Percentiles rank a stretch among this genome's conserved stretches.
Conservation (phyloP, 176 grass and related monocot species). For the Avena sativa region DNA sequence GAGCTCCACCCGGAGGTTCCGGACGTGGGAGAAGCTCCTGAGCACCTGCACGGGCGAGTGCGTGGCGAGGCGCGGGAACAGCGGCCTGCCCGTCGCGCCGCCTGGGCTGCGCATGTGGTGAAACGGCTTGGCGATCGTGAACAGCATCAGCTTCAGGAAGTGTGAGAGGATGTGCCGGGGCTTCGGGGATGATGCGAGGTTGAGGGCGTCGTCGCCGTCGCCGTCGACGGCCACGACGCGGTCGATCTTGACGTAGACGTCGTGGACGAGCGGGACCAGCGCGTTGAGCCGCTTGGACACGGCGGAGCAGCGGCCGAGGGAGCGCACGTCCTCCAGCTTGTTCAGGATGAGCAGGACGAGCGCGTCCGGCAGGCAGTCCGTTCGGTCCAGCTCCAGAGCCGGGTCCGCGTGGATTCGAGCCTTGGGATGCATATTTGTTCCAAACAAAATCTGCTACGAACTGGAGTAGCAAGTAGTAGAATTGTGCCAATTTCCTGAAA, state of each 20-base stretch:
- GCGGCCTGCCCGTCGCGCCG: conserved; percentile 26
- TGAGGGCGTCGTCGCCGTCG: conserved; percentile 59
- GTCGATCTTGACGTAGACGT: conserved; percentile 81
- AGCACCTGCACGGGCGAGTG: conserved; percentile 84
- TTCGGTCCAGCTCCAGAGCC: conserved; percentile 54
- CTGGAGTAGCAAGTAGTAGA: too few species aligned
- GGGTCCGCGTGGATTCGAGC: conserved; percentile 62
- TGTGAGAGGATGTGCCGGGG: conserved; percentile 61
- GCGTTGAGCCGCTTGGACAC: conserved; percentile 75
- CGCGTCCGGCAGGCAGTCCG: conserved; percentile 72
- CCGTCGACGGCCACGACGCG: conserved; percentile 65
- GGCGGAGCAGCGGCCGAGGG: conserved; percentile 73
- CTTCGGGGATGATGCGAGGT: conserved; percentile 43
- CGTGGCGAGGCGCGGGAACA: conserved; percentile 62
- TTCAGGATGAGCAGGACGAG: conserved; percentile 78
- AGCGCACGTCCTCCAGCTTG: conserved; percentile 75
- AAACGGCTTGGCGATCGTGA: conserved; percentile 69
- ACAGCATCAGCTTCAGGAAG: conserved; percentile 67
- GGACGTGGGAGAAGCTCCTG: conserved; percentile 64
- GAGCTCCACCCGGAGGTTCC: conserved; percentile 71
- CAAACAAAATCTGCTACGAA: neutral
- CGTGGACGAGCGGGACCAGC: conserved; percentile 70
- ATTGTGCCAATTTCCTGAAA: conserved; percentile 6
- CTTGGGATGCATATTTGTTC: conserved; percentile 63
- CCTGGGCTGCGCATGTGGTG: conserved; percentile 44